Evolutionary conservation across 2,329 filamentous ascomycete species (phyloP).

Genomic region (Verticillium isaacii): DNA sequence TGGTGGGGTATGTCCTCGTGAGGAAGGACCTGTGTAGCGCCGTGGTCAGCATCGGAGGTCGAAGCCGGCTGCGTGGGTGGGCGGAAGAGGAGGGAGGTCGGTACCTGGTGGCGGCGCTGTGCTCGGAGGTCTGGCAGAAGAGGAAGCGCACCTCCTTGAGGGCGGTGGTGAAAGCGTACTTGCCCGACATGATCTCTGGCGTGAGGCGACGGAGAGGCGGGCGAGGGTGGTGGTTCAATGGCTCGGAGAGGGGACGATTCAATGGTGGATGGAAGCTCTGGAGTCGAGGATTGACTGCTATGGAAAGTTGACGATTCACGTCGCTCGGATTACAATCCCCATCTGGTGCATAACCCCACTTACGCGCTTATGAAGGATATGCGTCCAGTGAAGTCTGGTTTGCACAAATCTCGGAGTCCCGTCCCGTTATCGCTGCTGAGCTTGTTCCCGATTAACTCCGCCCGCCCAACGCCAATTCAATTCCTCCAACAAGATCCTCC

Average conservation of each 20-base stretch:
- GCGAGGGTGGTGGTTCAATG: constrained; percentile 1
- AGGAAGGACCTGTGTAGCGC: constrained; percentile 70
- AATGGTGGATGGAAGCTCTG: not conserved
- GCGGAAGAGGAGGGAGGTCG: not conserved
- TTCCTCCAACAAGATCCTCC: not conserved
- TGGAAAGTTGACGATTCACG: not conserved
- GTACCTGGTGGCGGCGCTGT: constrained; percentile 85
- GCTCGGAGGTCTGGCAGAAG: constrained; percentile 91
- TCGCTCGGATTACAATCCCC: not conserved
- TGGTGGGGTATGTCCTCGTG: constrained; percentile 86
- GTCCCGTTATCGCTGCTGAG: not conserved
- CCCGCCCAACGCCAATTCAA: not conserved
- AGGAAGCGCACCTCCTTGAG: constrained; percentile 96
- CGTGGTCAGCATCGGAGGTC: not conserved
- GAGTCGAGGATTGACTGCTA: not conserved
- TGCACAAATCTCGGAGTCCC: not conserved
- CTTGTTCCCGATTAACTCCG: not conserved
- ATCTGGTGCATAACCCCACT: not conserved
- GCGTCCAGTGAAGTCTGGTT: not conserved
- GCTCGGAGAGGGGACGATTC: not conserved
- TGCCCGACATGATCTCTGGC: constrained; percentile 65
- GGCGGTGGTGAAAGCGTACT: constrained; percentile 84
- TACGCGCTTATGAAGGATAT: not conserved
- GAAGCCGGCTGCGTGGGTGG: too few relatives aligned
- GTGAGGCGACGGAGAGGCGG: not conserved